Percentiles rank a stretch among this genome's conserved stretches.
phyloP scores from a whole-genome alignment of 169 alveolate genomes.

The Plasmodium sp. region DNA sequence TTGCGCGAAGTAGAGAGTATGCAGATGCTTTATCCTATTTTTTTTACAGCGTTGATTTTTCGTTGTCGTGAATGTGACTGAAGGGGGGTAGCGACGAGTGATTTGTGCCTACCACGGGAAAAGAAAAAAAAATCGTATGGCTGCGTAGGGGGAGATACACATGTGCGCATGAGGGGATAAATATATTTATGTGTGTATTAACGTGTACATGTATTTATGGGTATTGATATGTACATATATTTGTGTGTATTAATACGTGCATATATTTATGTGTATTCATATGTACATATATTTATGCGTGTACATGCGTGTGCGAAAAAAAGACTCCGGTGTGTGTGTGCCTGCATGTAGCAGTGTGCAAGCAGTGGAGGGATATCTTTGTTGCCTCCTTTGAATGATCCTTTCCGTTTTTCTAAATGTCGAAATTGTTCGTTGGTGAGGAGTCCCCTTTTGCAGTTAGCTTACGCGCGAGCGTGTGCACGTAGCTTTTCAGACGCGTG shows the following conservation, averaged over 20 bases:
- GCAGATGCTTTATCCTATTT: neutral
- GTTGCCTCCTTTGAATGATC: constrained; percentile 1
- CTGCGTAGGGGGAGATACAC: neutral
- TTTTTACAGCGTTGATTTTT: neutral
- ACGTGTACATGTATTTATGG: neutral
- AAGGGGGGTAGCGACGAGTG: neutral
- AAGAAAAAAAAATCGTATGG: neutral
- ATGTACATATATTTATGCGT: neutral
- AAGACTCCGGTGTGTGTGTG: neutral
- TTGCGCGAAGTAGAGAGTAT: constrained; percentile 7
- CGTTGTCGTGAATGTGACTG: neutral
- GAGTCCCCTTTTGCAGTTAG: neutral
- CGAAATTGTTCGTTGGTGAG: neutral
- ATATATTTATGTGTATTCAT: neutral
- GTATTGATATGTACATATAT: neutral
- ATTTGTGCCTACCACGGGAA: neutral
- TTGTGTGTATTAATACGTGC: neutral
- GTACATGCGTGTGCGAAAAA: neutral
- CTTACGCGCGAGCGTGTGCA: neutral
- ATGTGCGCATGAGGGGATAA: neutral
- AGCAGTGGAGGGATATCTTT: neutral
- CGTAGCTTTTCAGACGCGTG: neutral
- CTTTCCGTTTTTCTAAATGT: neutral
- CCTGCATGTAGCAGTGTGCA: neutral
- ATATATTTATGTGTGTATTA: neutral